Percentiles rank a stretch among this genome's conserved stretches.
Evolutionary conservation across 2,329 filamentous ascomycete genomes (phyloP).

Genomic region (Lanzia echinophila): DNA sequence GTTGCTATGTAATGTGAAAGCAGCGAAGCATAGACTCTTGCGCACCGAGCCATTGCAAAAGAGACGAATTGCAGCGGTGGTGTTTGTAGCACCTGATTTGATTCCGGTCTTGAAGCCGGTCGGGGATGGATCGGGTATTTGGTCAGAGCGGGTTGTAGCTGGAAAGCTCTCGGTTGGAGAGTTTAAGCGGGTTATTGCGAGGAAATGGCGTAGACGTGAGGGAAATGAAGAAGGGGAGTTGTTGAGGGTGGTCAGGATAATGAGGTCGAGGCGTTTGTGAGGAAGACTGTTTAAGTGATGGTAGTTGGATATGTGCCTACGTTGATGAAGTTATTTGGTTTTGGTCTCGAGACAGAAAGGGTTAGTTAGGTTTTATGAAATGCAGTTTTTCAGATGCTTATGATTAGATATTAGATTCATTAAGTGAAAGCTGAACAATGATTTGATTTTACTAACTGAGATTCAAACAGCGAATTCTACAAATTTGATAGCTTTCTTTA

Average conservation of each 20-base stretch:
- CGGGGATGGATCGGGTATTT: background rate
- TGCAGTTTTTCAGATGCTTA: no score
- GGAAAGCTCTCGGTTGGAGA: slow-evolving; percentile 6
- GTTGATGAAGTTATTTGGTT: no score
- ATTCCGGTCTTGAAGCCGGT: slow-evolving; percentile 10
- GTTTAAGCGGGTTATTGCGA: slow-evolving; percentile 11
- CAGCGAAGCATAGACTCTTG: slow-evolving; percentile 13
- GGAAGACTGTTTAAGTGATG: no score
- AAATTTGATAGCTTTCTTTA: no score
- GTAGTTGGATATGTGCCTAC: no score
- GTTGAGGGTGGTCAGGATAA: slow-evolving; percentile 8
- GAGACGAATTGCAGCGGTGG: slow-evolving; percentile 9
- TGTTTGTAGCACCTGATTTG: slow-evolving; percentile 13
- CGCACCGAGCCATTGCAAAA: slow-evolving; percentile 11
- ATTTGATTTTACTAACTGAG: no score
- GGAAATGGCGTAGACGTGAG: slow-evolving; percentile 11
- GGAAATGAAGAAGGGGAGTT: slow-evolving; percentile 11
- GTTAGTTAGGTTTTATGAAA: no score
- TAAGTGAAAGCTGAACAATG: no score
- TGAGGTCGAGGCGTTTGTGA: slow-evolving; percentile 9
- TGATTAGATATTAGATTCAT: no score
- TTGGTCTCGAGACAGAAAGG: no score
- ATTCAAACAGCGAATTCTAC: no score
- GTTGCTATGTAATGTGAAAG: slow-evolving; percentile 3
- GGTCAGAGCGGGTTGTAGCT: slow-evolving; percentile 5